Percentiles rank a stretch among this genome's conserved stretches.
phyloP scores from a whole-genome alignment of 352 stramenopile genomes.

The Pythium pectinolyticum region DNA sequence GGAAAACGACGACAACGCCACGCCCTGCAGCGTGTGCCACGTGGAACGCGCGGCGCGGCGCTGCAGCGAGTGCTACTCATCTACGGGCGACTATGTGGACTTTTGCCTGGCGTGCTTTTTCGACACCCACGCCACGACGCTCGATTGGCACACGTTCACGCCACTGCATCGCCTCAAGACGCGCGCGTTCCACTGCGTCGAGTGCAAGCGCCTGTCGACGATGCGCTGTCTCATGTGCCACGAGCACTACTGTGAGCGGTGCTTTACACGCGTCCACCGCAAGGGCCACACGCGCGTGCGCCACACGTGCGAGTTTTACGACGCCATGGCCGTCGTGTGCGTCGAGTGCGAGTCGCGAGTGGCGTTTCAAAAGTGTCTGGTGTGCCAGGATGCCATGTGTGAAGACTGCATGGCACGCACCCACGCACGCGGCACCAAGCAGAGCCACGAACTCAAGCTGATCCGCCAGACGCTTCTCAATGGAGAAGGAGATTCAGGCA shows the following conservation, averaged over 20 bases:
- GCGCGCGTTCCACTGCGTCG: conserved; percentile 62
- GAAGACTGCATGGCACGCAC: conserved; percentile 61
- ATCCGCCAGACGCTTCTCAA: conserved; percentile 59
- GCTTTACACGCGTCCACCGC: conserved; percentile 68
- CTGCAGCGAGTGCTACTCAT: conserved; percentile 68
- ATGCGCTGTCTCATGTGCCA: conserved; percentile 67
- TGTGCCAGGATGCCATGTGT: conserved; percentile 70
- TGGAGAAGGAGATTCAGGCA: conserved; percentile 10
- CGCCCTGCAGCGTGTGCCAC: conserved; percentile 54
- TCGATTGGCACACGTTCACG: conserved; percentile 64
- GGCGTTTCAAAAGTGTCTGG: conserved; percentile 60
- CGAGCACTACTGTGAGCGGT: conserved; percentile 81
- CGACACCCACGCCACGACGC: conserved; percentile 40
- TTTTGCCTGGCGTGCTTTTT: conserved; percentile 78
- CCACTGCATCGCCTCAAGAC: conserved; percentile 39
- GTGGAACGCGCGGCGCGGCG: conserved; percentile 58
- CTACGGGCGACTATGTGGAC: conserved; percentile 65
- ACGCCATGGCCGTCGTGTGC: conserved; percentile 50
- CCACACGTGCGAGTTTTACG: conserved; percentile 66
- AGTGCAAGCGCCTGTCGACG: conserved; percentile 65
- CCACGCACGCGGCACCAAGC: conserved; percentile 47
- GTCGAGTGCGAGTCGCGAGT: conserved; percentile 75
- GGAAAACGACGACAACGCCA: conserved; percentile 6
- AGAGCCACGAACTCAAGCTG: conserved; percentile 43
- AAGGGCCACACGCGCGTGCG: conserved; percentile 52